Base-by-base conservation (phyloP, 78 protist species). In the Salpingoeca rosetta region DNA sequence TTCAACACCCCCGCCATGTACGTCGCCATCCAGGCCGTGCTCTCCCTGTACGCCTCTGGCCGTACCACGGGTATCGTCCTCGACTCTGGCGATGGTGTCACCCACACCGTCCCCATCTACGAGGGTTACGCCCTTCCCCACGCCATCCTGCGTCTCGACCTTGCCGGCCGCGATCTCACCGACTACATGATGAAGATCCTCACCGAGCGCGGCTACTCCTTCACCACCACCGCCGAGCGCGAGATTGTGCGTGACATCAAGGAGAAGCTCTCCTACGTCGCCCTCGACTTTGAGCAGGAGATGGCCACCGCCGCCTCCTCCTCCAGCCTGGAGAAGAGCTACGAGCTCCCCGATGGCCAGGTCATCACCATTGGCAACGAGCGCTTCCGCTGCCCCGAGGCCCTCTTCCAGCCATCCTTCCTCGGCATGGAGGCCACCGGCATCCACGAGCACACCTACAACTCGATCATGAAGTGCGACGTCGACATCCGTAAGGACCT, bases 11-110 rank as follows among this genome's bases (percentile, higher is more conserved):
- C 98, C 42, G 97, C 95, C 65, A 40, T 92, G 82, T 89, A 89
- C 86, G 88, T 96, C 17, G 85, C 82, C 40, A 80, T 90, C 57
- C 93, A 93, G 84, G 96, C 97, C 56, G 98, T 95, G 12, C 90
- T 96, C 22, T 85, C 98, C 17, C 90, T 96, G 28, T 93, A 91
- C 85, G 93, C 96, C 26, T 87, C 90, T 35, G 96, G 96, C 41
- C 90, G 94, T 51, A 94, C 96, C 37, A 94, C 95, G n/a, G 98
- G 99, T 51, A 84, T 94, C 57, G 99, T 98, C 41, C 51, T 97
- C 83, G 98, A 97, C 87, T 91, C 96, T 45, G 99, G 99, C 28
- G 98, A 94, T 57, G 99, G 98, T 82, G 96, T 91, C 41, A 57
- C 98, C 24, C 95, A 94, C 87, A 81, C 94, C 24, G 97, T 95